Evolutionary conservation across 2,329 filamentous ascomycete species (phyloP).

Genomic region (Fusarium aywerte): DNA sequence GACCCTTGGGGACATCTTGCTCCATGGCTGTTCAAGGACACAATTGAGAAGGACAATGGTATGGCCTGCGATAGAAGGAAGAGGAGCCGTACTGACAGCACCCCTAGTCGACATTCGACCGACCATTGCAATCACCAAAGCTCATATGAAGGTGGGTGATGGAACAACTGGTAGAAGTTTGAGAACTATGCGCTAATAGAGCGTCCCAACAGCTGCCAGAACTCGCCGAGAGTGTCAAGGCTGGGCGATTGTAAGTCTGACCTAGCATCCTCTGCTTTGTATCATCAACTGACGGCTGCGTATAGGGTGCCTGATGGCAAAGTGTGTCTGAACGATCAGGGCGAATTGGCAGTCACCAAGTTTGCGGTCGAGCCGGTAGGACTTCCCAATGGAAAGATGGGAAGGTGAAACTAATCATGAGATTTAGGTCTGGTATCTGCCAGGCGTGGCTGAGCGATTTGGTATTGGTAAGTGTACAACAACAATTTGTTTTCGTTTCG

Average conservation of each 20-base stretch:
- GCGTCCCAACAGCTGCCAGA: constrained; percentile 73
- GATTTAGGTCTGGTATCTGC: constrained; percentile 77
- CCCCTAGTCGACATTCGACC: constrained; percentile 80
- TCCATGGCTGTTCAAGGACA: constrained; percentile 83
- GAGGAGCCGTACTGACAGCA: constrained; percentile 12
- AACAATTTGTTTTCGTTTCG: background rate
- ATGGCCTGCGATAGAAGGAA: constrained; percentile 20
- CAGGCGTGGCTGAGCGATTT: constrained; percentile 90
- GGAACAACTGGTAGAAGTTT: background rate
- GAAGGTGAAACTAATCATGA: background rate
- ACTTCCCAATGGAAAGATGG: constrained; percentile 17
- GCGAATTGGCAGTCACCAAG: constrained; percentile 94
- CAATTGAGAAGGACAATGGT: constrained; percentile 79
- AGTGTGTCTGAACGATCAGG: constrained; percentile 85
- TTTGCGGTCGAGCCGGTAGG: constrained; percentile 93
- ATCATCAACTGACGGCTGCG: constrained; percentile 22
- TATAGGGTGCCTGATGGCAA: constrained; percentile 78
- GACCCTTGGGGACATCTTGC: constrained; percentile 91
- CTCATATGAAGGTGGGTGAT: constrained; percentile 79
- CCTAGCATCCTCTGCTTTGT: background rate
- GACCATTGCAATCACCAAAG: constrained; percentile 90
- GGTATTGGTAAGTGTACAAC: constrained; percentile 72
- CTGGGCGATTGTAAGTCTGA: constrained; percentile 71
- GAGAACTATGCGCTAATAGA: constrained; percentile 10
- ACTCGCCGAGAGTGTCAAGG: constrained; percentile 85